phyloP scores from a whole-genome alignment of 306 rosid genomes.

The Acacia melanoxylon region DNA sequence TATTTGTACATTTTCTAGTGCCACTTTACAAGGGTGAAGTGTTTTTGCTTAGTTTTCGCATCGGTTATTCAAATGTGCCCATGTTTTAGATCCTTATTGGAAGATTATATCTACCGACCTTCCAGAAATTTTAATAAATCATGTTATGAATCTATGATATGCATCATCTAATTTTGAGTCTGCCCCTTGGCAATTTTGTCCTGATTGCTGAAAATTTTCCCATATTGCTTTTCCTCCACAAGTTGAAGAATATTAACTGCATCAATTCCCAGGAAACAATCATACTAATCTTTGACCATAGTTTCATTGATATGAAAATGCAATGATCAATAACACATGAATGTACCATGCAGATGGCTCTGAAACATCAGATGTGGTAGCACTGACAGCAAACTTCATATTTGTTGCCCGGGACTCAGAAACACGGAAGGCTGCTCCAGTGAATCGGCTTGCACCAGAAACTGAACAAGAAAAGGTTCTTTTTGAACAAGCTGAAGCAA shows the following conservation, averaged over 20 bases:
- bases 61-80: background rate
- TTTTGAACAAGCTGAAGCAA: slow-evolving; percentile 77
- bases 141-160: background rate
- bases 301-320: background rate
- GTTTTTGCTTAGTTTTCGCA: background rate
- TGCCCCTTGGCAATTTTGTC: background rate
- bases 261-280: background rate
- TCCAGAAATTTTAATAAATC: background rate
- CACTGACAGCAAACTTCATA: slow-evolving; percentile 89
- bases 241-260: background rate
- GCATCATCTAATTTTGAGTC: background rate
- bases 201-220: background rate
- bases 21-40: background rate
- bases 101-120: background rate
- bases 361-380: slow-evolving; percentile 49
- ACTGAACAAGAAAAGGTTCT: slow-evolving; percentile 68
- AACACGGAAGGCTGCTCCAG: slow-evolving; percentile 89
- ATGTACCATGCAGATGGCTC: slow-evolving; percentile 35
- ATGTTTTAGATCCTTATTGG: background rate
- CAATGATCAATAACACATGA: background rate
- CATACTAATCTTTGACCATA: background rate
- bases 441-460: slow-evolving; percentile 76
- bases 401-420: slow-evolving; percentile 94
- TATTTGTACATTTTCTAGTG: background rate
- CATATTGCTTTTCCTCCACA: background rate